A percentile compares a stretch with the other conserved stretches of the same genome.
phyloP scores from a whole-genome alignment of 2,329 filamentous ascomycete species.

The Colletotrichum ledebouriae region DNA sequence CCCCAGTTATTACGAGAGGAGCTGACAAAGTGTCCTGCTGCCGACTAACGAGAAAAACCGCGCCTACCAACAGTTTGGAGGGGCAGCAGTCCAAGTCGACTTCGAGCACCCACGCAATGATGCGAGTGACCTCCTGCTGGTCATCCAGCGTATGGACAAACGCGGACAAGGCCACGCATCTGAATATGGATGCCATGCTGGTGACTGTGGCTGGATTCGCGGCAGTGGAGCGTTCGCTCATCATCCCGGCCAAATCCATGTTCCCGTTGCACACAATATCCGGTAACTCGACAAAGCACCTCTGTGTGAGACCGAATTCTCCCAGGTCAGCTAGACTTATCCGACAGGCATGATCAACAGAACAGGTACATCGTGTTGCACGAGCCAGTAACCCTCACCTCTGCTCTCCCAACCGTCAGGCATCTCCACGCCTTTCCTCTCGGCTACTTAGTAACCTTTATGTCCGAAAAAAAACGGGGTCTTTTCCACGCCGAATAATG shows the following conservation, averaged over 20 bases:
- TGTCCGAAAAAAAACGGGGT: too few species aligned
- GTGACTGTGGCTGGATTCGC: slow-evolving; percentile 20
- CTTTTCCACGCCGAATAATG: too few species aligned
- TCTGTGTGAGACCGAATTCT: slow-evolving; percentile 30
- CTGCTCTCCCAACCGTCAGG: too few species aligned
- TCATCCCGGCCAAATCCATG: slow-evolving; percentile 6
- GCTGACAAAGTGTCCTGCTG: slow-evolving; percentile 22
- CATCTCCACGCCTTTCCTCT: too few species aligned
- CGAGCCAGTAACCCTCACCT: too few species aligned
- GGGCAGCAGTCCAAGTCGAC: slow-evolving; percentile 26
- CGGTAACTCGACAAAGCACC: neutral
- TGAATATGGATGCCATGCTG: slow-evolving; percentile 18
- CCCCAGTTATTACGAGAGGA: slow-evolving; percentile 23
- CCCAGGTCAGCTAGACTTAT: slow-evolving; percentile 4
- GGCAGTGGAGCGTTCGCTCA: slow-evolving; percentile 3
- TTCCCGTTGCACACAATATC: slow-evolving; percentile 14
- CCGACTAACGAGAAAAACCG: slow-evolving; percentile 28
- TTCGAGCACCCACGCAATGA: slow-evolving; percentile 1
- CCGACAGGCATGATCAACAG: too few species aligned
- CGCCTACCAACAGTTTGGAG: slow-evolving; percentile 4
- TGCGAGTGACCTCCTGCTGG: slow-evolving; percentile 32
- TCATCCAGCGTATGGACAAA: slow-evolving; percentile 9
- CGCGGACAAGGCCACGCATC: neutral
- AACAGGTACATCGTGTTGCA: too few species aligned
- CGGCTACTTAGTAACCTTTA: too few species aligned